A percentile compares a stretch with the other conserved stretches of the same genome.
Evolutionary conservation across 1,284 basidiomycete species (phyloP).

Genomic region (Schizophyllum amplum): DNA sequence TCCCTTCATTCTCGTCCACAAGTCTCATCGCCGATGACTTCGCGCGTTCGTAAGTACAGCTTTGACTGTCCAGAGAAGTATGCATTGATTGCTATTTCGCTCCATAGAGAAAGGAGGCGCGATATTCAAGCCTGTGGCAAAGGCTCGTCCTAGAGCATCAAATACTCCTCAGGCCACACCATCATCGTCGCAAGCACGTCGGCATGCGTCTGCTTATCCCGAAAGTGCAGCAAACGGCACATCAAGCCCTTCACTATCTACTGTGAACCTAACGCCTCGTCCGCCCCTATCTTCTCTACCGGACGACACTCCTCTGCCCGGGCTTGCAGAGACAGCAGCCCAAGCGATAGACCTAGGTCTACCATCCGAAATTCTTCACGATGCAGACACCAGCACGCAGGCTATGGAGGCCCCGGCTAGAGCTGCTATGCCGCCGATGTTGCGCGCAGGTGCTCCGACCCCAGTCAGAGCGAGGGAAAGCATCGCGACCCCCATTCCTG

Average conservation of each 20-base stretch:
- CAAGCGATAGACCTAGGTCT: no score
- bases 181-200: constrained; percentile 8
- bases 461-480: background rate
- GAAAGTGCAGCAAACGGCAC: constrained; percentile 11
- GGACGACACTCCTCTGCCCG: background rate
- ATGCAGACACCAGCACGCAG: background rate
- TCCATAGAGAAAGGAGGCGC: constrained; percentile 60
- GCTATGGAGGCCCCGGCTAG: background rate
- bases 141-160: constrained; percentile 36
- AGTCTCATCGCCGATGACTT: constrained; percentile 42
- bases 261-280: background rate
- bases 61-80: no score
- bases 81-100: constrained; percentile 5
- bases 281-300: constrained; percentile 5
- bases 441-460: background rate
- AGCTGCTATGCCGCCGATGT: background rate
- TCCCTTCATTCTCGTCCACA: background rate
- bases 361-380: background rate
- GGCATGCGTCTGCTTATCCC: constrained; percentile 15
- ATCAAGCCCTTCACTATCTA: background rate
- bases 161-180: constrained; percentile 13
- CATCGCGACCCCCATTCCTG: background rate
- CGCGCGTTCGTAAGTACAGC: constrained; percentile 59
- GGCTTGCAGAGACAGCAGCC: background rate
- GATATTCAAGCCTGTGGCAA: constrained; percentile 58